Percentiles rank a stretch among this genome's conserved stretches.
Evolutionary conservation across 495 filamentous ascomycete species (phyloP).

Genomic region (Xylaria acuta): DNA sequence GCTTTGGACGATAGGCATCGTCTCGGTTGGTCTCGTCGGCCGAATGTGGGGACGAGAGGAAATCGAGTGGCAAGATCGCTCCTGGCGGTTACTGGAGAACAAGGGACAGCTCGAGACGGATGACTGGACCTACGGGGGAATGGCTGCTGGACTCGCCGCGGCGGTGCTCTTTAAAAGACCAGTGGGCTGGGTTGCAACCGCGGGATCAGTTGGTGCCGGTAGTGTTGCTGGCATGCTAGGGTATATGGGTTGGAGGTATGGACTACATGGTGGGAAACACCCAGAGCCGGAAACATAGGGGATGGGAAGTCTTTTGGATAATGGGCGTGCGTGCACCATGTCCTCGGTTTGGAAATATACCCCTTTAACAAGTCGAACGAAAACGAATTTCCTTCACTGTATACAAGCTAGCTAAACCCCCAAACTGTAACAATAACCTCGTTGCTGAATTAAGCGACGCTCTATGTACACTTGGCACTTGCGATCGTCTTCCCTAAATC

Average conservation of each 20-base stretch:
- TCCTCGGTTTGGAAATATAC: not conserved
- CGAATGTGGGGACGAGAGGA: slow-evolving; percentile 62
- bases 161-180: slow-evolving; percentile 32
- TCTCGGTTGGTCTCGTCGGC: slow-evolving; percentile 43
- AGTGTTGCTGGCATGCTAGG: slow-evolving; percentile 46
- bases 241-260: slow-evolving; percentile 49
- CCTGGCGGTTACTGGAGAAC: slow-evolving; percentile 64
- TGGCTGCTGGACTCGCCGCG: slow-evolving; percentile 42
- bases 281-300: not conserved
- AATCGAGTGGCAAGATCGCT: slow-evolving; percentile 68
- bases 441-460: not conserved
- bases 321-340: too few relatives aligned
- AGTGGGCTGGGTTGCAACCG: slow-evolving; percentile 41
- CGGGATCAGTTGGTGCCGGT: slow-evolving; percentile 49
- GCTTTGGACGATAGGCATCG: slow-evolving; percentile 37
- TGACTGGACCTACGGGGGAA: slow-evolving; percentile 53
- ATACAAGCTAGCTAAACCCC: slow-evolving; percentile 1
- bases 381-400: not conserved
- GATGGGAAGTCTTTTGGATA: not conserved
- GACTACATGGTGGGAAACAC: slow-evolving; percentile 41
- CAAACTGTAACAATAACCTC: not conserved
- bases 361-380: not conserved
- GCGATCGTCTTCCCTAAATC: not conserved
- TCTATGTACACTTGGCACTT: not conserved
- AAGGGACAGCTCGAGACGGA: slow-evolving; percentile 59